Evolutionary conservation across 2,329 filamentous ascomycete genomes (phyloP), one percentile per base, ranked within the genome.

Genomic region (Xylaria sp.): DNA sequence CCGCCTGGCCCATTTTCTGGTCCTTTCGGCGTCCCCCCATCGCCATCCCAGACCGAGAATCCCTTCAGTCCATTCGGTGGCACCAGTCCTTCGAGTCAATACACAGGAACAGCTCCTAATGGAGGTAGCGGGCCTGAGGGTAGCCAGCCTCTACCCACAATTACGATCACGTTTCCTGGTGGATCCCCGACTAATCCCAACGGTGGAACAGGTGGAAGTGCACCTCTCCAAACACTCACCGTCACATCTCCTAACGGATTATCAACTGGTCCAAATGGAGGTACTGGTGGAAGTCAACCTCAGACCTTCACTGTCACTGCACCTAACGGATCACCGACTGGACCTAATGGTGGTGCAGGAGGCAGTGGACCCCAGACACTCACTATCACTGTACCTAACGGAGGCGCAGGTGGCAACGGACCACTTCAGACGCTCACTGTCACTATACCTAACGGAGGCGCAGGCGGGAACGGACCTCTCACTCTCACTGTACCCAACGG

Each of bases 111-210:
- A 20, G 54, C 53, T 31, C 65, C 68, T 15, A 51, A 54, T 22
- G 62, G 69, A 50, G 67, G 65, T 53, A 66, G 68, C 36, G 68
- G 65, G 29, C 44, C 69, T 20, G 65, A 69, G 36, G 68, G 69
- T 11, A 66, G 51, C 55, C 54, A 71, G 17, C 69, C 71, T 54
- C 56, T 72, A 25, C 65, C 71, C 59, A 76, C 74, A 22, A 64
- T 76, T 51, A 76, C 74, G 11, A 66, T 76, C 63, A 75, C 74
- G 53, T 65, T 70, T 31, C 71, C 73, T 54, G 68, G 66, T 9
- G 67, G 31, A 11, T 69, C 71, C 29, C 60, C 72, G 27, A 58
- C 22, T 53, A 36, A 33, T 17, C 44, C 63, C 27, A 54, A 51
- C 33, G 42, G 51, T 54, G 58, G 58, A 25, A 33, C 15, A 5